Base-by-base conservation (phyloP, 495 filamentous ascomycete species). In the Clavariopsis aquatica region DNA sequence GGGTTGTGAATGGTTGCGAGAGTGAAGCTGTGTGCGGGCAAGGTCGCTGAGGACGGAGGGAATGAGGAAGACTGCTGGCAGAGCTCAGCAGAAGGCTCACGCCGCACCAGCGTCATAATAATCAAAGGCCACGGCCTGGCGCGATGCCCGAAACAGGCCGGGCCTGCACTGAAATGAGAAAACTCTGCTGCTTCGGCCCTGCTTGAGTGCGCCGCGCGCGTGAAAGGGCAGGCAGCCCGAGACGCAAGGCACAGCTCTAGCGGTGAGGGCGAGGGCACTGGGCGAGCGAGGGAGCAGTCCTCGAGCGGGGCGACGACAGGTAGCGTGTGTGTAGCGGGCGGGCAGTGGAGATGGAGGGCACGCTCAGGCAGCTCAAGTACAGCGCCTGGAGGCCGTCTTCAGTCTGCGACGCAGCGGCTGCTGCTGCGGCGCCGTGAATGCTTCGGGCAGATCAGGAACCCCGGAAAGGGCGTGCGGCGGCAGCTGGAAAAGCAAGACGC, bases 211-310 rank as follows among this genome's bases (percentile, higher is more conserved):
- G 51, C 51, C 23, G 51, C 24, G 52, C 60, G 60, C 10, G 22
- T n/a, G n/a, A n/a, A 41, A 52, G 51, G 61, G 61, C 36, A 66
- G 57, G 64, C 64, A 56, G 64, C 34, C 53, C 62, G 62, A 65
- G 55, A 22, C 27, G 46, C n/a, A 28, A 15, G 20, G 23, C 31
- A 26, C 13, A 9, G 34, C 15, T 17, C 31, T 22, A 36, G 60
- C 60, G 60, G 60, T 64, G 60, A 64, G 24, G 52, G 28, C 6
- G 51, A 31, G 12, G 28, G 24, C 17, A 12, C 9, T n/a, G 24
- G 24, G 15, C 51, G 10, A 3, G 20, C 8, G 23, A 31, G 51
- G 53, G 41, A 57, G 53, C 29, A 20, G 53, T 57, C 41, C 53
- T 43, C 43, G 19, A 12, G 28, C 5, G 43, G 53, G 13, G 31